phyloP scores from a whole-genome alignment of 805 yeast genomes.

The Cyberlindnera sargentensis region DNA sequence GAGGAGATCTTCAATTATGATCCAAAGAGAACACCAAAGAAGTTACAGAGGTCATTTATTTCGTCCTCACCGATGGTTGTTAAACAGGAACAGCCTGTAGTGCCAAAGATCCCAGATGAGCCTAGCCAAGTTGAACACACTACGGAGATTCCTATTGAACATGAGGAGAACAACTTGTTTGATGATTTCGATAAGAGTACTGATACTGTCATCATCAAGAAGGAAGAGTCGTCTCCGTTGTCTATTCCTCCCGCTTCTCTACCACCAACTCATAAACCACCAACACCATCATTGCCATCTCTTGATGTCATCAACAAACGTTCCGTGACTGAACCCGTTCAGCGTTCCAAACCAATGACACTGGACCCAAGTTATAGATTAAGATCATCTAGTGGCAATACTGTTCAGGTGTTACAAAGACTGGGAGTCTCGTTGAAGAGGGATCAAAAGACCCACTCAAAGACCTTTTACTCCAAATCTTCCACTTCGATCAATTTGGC shows the following conservation, averaged over 20 bases:
- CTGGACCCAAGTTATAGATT: constrained; percentile 20
- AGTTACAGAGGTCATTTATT: no score
- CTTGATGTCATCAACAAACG: constrained; percentile 13
- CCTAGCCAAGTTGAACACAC: no score
- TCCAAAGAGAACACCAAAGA: constrained; percentile 8
- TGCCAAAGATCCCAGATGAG: no score
- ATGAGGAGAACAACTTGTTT: no score
- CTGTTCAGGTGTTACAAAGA: constrained; percentile 17
- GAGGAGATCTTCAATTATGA: constrained; percentile 23
- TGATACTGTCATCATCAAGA: not conserved
- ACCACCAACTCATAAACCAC: not conserved
- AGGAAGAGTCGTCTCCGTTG: not conserved
- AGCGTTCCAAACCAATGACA: constrained; percentile 13
- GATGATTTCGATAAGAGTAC: not conserved
- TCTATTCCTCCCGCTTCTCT: no score
- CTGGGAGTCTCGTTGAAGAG: constrained; percentile 19
- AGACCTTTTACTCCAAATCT: constrained; percentile 22
- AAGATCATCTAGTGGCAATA: constrained; percentile 12
- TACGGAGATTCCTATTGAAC: no score
- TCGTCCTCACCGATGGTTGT: no score
- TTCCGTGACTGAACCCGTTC: constrained; percentile 14
- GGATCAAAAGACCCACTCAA: constrained; percentile 15
- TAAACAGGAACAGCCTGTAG: no score
- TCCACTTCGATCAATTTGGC: constrained; percentile 23
- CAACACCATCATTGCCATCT: constrained; percentile 3